Evolutionary conservation across 106 monocot species (phyloP).

Genomic region (Allium sativum): DNA sequence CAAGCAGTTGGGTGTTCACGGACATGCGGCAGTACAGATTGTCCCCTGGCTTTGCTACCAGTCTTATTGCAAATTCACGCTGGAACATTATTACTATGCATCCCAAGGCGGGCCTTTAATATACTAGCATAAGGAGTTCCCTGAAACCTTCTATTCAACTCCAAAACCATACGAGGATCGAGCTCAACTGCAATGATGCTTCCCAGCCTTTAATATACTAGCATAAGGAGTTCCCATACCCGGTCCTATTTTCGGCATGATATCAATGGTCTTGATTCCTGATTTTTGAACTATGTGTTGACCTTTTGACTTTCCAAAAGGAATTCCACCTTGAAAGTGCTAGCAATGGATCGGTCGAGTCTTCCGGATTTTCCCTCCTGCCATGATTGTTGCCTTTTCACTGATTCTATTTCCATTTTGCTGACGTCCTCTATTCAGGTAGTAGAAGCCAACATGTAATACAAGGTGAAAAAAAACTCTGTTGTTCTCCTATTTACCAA

Average conservation of each 20-base stretch:
- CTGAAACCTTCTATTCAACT: slow-evolving; percentile 82
- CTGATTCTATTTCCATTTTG: too few relatives aligned
- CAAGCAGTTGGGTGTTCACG: slow-evolving; percentile 75
- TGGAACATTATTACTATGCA: slow-evolving; percentile 92
- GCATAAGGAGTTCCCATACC: slow-evolving; percentile 96
- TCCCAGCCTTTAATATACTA: slow-evolving; percentile 67
- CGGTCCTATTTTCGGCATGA: slow-evolving; percentile 91
- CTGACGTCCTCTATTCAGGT: too few relatives aligned
- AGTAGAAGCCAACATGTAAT: too few relatives aligned
- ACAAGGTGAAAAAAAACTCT: too few relatives aligned
- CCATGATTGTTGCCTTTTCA: slow-evolving; percentile 33
- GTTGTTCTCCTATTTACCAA: too few relatives aligned
- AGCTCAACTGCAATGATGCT: slow-evolving; percentile 85
- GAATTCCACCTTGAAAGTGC: slow-evolving; percentile 54
- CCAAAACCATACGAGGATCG: slow-evolving; percentile 88
- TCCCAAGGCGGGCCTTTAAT: slow-evolving; percentile 55
- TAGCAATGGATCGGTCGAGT: slow-evolving; percentile 21
- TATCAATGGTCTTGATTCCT: slow-evolving; percentile 84
- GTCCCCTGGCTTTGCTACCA: slow-evolving; percentile 76
- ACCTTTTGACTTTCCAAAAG: slow-evolving; percentile 91
- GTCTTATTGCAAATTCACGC: slow-evolving; percentile 79
- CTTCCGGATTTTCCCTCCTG: slow-evolving; percentile 79
- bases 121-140: slow-evolving; percentile 46
- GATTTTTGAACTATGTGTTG: slow-evolving; percentile 94
- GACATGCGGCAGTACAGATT: slow-evolving; percentile 77